phyloP scores from a whole-genome alignment of 2,329 filamentous ascomycete species.

The Teratosphaeria pseudoeucalypti region DNA sequence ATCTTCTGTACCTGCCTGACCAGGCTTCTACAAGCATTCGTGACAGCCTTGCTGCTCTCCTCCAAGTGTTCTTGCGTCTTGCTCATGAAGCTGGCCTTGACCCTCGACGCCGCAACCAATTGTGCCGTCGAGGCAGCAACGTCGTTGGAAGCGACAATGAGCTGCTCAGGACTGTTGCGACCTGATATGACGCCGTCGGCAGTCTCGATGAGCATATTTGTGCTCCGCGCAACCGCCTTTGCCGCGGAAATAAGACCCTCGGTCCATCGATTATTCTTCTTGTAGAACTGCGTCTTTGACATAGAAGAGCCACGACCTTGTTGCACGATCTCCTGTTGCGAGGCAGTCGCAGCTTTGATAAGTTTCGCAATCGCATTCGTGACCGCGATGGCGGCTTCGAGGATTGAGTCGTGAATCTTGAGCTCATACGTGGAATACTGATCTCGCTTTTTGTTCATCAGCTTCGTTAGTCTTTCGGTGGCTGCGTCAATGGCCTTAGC shows the following conservation, averaged over 20 bases:
- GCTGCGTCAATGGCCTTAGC: slow-evolving; percentile 92
- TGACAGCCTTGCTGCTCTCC: slow-evolving; percentile 84
- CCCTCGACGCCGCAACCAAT: slow-evolving; percentile 85
- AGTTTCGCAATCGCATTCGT: slow-evolving; percentile 88
- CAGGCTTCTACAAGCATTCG: slow-evolving; percentile 72
- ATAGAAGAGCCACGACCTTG: slow-evolving; percentile 67
- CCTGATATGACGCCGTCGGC: slow-evolving; percentile 89
- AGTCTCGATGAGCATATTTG: slow-evolving; percentile 94
- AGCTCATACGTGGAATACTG: slow-evolving; percentile 94
- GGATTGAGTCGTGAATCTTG: slow-evolving; percentile 87
- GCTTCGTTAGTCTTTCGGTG: slow-evolving; percentile 74
- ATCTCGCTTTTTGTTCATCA: slow-evolving; percentile 94
- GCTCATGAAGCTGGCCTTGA: slow-evolving; percentile 97
- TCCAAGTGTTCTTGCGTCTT: slow-evolving; percentile 91
- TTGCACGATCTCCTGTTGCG: slow-evolving; percentile 92
- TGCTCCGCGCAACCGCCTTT: slow-evolving; percentile 87
- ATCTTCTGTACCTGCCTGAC: slow-evolving; percentile 91
- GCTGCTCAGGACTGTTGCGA: slow-evolving; percentile 87
- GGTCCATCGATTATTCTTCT: slow-evolving; percentile 99
- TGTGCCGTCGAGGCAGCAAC: slow-evolving; percentile 94
- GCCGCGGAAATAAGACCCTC: slow-evolving; percentile 94
- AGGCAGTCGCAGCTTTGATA: slow-evolving; percentile 86
- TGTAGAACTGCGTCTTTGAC: slow-evolving; percentile 91
- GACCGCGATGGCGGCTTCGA: slow-evolving; percentile 85
- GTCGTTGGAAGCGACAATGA: slow-evolving; percentile 95